Base-by-base conservation (phyloP, 2,329 filamentous ascomycete genomes). In the Niveomyces coronatus region DNA sequence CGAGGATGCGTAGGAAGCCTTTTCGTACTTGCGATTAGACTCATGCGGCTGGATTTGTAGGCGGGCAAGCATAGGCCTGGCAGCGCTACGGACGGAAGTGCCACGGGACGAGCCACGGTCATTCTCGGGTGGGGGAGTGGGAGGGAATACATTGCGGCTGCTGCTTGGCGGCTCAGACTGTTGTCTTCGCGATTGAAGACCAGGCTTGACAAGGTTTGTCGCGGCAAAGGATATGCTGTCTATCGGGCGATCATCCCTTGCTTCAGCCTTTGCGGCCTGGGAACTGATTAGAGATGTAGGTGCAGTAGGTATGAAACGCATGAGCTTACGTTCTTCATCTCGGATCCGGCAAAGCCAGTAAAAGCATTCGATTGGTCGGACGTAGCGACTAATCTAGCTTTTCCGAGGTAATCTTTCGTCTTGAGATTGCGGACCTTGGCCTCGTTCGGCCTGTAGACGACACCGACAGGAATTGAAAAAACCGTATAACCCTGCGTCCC, bases 371-470 rank as follows among this genome's bases (percentile, higher is more conserved):
- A 65, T 39, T 81, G 74, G 52, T 94, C 86, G 1, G 85, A 85
- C 18, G 88, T 84, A 17, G 91, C 91, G 8, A 98, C 85, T 23
- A 98, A 69, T 43, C 86, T 77, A n/a, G 91, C 87, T 61, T 95
- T 95, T 44, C 91, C 91, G 4, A 98, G 77, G 53, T 98, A 98
- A 56, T 98, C 88, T 58, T 96, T 96, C 16, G 87, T 85, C 68
- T 95, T 94, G 52, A 98, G 68, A 54, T 98, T 98, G 63, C 93
- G 93, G 48, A 98, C 91, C 62, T 98, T 98, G 46, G 91, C 88
- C 53, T 94, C 88, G 56, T 95, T 96, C 16, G 91, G 91, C 42
- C 91, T 74, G 62, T 96, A 98, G 13, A 98, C 76, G 22, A 95
- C 85, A 17, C 91, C 91, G 10, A 96, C 88, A 1, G 91, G 91